A percentile compares a stretch with the other conserved stretches of the same genome.
phyloP scores from a whole-genome alignment of 306 rosid species.

The Fagus sylvatica region DNA sequence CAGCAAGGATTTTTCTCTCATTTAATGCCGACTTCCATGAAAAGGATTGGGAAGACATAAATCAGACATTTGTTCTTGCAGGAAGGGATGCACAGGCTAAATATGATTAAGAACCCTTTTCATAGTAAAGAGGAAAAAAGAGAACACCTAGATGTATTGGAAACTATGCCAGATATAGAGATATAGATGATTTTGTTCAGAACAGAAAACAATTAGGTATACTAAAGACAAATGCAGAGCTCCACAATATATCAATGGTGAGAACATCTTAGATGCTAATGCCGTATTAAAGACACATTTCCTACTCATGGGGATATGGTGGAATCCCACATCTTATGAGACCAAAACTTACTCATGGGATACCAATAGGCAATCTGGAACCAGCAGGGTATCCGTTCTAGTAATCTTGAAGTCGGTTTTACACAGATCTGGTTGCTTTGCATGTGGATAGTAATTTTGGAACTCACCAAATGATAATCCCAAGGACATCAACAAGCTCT shows the following conservation, averaged over 20 bases:
- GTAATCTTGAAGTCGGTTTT: conserved; percentile 12
- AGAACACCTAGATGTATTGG: not conserved
- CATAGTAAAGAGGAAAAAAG: not conserved
- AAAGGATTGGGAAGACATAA: not conserved
- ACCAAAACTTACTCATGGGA: conserved; percentile 47
- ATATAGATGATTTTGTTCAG: not conserved
- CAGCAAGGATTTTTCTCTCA: not conserved
- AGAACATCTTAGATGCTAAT: not conserved
- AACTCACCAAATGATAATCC: conserved; percentile 50
- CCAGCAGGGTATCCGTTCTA: conserved; percentile 35
- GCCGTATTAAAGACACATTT: not conserved
- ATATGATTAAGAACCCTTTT: not conserved
- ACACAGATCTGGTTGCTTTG: conserved; percentile 20
- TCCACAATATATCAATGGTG: not conserved
- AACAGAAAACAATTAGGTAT: not conserved
- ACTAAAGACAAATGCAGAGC: not conserved
- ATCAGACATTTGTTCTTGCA: not conserved
- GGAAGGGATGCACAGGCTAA: not conserved
- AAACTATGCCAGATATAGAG: not conserved
- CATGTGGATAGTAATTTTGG: conserved; percentile 13
- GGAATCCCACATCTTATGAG: conserved; percentile 13
- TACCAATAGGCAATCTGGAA: conserved; percentile 49
- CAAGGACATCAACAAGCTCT: conserved; percentile 43
- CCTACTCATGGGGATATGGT: not conserved
- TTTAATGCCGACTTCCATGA: not conserved